Base-by-base conservation (phyloP, 768 basidiomycete genomes). In the Sarcomyxa edulis region DNA sequence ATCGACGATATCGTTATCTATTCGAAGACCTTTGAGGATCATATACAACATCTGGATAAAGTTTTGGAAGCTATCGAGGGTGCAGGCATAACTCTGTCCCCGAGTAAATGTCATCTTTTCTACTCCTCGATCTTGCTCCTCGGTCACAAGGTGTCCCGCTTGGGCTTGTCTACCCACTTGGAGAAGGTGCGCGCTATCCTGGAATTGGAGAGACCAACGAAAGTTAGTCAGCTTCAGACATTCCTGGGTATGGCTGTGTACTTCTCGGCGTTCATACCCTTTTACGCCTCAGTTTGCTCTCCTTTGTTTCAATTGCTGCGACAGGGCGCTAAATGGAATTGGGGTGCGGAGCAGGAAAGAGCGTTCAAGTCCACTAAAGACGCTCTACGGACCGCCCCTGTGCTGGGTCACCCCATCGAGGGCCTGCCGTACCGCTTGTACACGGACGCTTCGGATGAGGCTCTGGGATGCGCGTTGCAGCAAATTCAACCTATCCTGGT, bases 1-100 rank as follows among this genome's bases (percentile, higher is more conserved):
- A 66, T 70, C 7, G 62, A 71, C 32, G 59, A 71, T 32, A 69
- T 70, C 2, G 54, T 69, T 0, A 51, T 68, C 0, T 68, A 53
- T 35, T 62, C 59, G 0, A 27, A 37, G 21, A 45, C 39, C 1
- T 54, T 54, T 3, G 43, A 60, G 0, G 54, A 67, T 1, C 64
- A 69, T 40, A 1, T 60, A 2, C 9, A 45, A 3, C 54, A 64
- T 43, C n/a, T n/a, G n/a, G n/a, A n/a, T n/a, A n/a, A n/a, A n/a
- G n/a, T n/a, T n/a, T n/a, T n/a, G n/a, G n/a, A n/a, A n/a, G 58
- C 58, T 0, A 61, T 67, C 22, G 39, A 12, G 1, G 25, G 40
- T 3, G 49, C 60, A 0, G 46, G 48, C 16, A 49, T 67, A 2
- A 66, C 64, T 1, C 43, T 66, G 0, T 59, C 64, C 0, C 65